Base-by-base conservation (phyloP, 2,329 filamentous ascomycete species). In the Pyrenochaeta sp. region DNA sequence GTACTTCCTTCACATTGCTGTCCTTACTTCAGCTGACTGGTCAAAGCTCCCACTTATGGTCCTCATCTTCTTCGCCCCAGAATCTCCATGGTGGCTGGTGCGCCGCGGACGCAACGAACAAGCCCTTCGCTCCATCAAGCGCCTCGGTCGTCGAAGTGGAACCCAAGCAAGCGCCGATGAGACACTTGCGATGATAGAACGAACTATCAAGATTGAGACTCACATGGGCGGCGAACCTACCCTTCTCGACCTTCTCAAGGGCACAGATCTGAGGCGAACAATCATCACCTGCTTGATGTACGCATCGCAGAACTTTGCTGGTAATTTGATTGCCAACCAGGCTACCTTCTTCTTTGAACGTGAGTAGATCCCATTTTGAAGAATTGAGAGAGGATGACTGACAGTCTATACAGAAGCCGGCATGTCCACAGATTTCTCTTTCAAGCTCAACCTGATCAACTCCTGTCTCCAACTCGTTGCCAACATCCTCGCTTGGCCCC, bases 211-310 rank as follows among this genome's bases (percentile, higher is more conserved):
- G 0, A 80, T 95, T 4, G 92, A 96, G 74, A 84, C 90, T 70
- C 80, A 84, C 73, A 88, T 91, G 15, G 58, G 50, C 43, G 79
- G 81, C 12, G 90, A 91, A 42, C 85, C 90, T 4, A 88, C 84
- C 45, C 96, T 94, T 76, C 78, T 85, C 64, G 91, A 96, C 73
- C 96, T 91, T 79, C 94, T 96, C 83, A 88, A 84, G 73, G 91
- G 91, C 10, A 84, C 85, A 19, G 87, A 95, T 72, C 81, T 88
- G 48, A 88, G 92, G 54, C 86, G 92, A n/a, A 96, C 92, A 2
- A 91, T 91, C 71, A 88, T 89, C 61, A 81, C 85, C n/a, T 85
- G 83, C 63, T 2, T 69, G n/a, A 81, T 78, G 71, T 77, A 75
- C 2, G 78, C 78, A 24, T 79, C 81, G 49, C 77, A 75, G 51